Evolutionary conservation across 1,139 yeast genomes (phyloP).

Genomic region (Candida sanyaensis): DNA sequence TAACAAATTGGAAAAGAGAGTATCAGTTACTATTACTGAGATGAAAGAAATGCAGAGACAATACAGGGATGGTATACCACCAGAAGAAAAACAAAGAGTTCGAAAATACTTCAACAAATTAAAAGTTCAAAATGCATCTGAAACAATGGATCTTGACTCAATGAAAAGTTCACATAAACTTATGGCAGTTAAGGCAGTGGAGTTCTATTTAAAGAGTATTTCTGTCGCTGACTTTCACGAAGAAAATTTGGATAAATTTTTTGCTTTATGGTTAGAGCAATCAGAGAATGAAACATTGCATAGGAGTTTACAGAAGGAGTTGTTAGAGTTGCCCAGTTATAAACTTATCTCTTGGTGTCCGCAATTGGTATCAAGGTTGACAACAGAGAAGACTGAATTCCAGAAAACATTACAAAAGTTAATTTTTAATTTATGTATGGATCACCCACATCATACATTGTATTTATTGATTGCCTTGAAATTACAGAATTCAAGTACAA

Average conservation of each 20-base stretch:
- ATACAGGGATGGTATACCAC: constrained; percentile 38
- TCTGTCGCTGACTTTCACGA: constrained; percentile 48
- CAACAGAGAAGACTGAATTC: constrained; percentile 49
- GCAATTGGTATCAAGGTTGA: constrained; percentile 76
- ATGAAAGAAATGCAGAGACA: constrained; percentile 49
- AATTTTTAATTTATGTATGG: constrained; percentile 50
- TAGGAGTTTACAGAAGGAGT: constrained; percentile 27
- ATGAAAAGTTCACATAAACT: constrained; percentile 36
- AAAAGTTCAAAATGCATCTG: constrained; percentile 49
- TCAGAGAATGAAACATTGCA: constrained; percentile 46
- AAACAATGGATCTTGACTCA: constrained; percentile 45
- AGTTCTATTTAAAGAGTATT: constrained; percentile 59
- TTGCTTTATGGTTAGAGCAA: constrained; percentile 83
- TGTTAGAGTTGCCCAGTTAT: constrained; percentile 50
- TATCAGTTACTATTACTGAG: constrained; percentile 43
- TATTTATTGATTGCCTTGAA: constrained; percentile 65
- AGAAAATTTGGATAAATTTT: constrained; percentile 72
- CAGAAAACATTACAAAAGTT: constrained; percentile 56
- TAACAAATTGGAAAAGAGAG: constrained; percentile 38
- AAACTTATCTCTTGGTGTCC: constrained; percentile 80
- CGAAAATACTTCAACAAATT: constrained; percentile 52
- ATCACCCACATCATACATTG: constrained; percentile 78
- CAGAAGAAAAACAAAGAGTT: constrained; percentile 51
- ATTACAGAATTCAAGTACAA: constrained; percentile 39
- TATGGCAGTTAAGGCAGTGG: constrained; percentile 59